These are phyloP conservation scores for Tardiomyces digboiensis DNA, from an alignment of 1,139 yeast genomes.

Conservation along the genomic window DNA sequence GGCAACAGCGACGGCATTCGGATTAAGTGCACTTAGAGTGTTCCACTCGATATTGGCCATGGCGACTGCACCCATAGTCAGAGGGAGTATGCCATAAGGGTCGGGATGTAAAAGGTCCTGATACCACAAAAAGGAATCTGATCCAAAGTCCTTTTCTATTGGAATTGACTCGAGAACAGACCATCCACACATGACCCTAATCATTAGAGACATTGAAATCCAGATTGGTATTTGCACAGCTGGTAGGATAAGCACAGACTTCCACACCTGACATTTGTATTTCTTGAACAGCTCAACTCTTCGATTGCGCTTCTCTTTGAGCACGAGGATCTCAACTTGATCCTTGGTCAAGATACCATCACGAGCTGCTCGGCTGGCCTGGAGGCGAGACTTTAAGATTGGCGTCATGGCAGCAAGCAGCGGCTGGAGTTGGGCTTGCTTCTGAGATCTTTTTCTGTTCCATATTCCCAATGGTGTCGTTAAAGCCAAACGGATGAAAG, in stretches of 20 bases:
- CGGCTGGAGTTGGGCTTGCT: conserved; percentile 55
- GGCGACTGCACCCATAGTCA: conserved; percentile 59
- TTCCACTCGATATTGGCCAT: conserved; percentile 77
- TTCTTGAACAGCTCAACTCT: conserved; percentile 60
- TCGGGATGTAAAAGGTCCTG: conserved; percentile 52
- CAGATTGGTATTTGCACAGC: conserved; percentile 83
- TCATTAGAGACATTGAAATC: conserved; percentile 66
- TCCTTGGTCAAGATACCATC: conserved; percentile 51
- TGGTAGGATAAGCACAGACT: conserved; percentile 58
- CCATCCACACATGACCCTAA: conserved; percentile 74
- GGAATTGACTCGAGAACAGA: conserved; percentile 33
- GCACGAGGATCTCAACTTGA: conserved; percentile 61
- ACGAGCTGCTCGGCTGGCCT: conserved; percentile 31
- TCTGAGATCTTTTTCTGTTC: conserved; percentile 59
- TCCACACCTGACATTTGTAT: conserved; percentile 71
- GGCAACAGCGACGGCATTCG: conserved; percentile 20
- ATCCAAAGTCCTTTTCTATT: conserved; percentile 43
- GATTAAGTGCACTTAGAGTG: conserved; percentile 42
- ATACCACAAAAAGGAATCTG: conserved; percentile 54
- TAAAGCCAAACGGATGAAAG: conserved; percentile 50
- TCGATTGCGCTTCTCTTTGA: conserved; percentile 69
- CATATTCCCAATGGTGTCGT: conserved; percentile 73
- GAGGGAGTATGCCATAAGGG: conserved; percentile 56
- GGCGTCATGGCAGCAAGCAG: conserved; percentile 69
- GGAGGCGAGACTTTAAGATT: conserved; percentile 59